Conservation (phyloP, 371 early-diverging fungal species). For the Mortierella sp. region DNA sequence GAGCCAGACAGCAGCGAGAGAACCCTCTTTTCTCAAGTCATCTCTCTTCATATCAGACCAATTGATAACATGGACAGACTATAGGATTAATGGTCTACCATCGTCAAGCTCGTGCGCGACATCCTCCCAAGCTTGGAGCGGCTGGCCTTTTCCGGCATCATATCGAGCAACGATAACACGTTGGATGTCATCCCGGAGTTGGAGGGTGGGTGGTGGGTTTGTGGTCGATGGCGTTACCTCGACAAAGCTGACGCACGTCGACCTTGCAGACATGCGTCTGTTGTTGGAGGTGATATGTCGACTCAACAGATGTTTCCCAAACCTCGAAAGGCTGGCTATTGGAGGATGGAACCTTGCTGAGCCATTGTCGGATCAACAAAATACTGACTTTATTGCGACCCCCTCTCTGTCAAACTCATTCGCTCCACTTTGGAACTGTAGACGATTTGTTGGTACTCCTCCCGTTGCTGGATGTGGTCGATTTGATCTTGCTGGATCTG, state of each 20-base stretch:
- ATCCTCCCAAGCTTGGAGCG: not conserved
- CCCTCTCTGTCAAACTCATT: too few species aligned
- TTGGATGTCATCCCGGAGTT: not conserved
- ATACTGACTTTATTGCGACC: too few species aligned
- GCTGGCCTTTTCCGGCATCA: too few species aligned
- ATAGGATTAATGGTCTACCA: not conserved
- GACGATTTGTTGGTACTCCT: too few species aligned
- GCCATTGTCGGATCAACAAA: too few species aligned
- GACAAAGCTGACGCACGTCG: not conserved
- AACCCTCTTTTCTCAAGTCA: not conserved
- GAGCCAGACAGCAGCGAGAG: not conserved
- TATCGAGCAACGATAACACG: not conserved
- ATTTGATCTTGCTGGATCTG: too few species aligned
- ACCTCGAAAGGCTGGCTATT: constrained; percentile 14
- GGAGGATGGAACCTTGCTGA: not conserved
- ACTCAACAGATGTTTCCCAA: not conserved
- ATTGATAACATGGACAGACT: not conserved
- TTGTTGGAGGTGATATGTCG: not conserved
- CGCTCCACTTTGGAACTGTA: not conserved
- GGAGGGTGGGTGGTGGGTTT: not conserved
- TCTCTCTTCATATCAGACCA: not conserved
- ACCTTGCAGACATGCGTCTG: not conserved
- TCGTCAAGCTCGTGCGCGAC: not conserved
- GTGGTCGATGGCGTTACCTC: not conserved
- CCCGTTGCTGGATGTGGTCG: too few species aligned